Conservation (phyloP, 768 basidiomycete genomes). For the Trichaptum fuscoviolaceum region DNA sequence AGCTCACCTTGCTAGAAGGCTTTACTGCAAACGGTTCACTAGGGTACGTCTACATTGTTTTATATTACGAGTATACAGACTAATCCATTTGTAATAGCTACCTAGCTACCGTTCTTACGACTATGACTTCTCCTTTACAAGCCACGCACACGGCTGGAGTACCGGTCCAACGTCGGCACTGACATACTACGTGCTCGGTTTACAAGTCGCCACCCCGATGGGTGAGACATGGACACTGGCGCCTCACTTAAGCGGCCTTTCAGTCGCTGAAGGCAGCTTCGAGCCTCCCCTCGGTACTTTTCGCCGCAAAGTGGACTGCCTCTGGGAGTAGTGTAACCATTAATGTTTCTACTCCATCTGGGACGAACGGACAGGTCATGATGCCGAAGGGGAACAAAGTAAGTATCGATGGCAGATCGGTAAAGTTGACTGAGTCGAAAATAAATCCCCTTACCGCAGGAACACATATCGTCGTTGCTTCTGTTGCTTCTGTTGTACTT, state of each 20-base stretch:
- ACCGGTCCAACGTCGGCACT: conserved; percentile 53
- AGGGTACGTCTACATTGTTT: conserved; percentile 25
- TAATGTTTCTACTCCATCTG: conserved; percentile 24
- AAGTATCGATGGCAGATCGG: conserved; percentile 16
- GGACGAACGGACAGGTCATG: conserved; percentile 26
- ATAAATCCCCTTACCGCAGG: not conserved
- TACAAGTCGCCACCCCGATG: conserved; percentile 41
- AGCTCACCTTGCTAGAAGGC: conserved; percentile 54
- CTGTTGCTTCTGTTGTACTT: no score
- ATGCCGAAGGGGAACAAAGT: conserved; percentile 20
- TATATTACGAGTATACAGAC: not conserved
- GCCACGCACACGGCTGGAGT: conserved; percentile 56
- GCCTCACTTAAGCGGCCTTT: conserved; percentile 40
- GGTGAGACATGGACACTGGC: conserved; percentile 43
- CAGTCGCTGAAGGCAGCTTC: conserved; percentile 45
- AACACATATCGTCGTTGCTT: not conserved
- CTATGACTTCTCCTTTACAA: conserved; percentile 52
- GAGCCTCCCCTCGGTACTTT: conserved; percentile 49
- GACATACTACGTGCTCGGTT: conserved; percentile 52
- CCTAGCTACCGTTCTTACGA: conserved; percentile 47
- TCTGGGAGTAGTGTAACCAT: conserved; percentile 17
- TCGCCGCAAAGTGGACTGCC: conserved; percentile 39
- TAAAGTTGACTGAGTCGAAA: not conserved
- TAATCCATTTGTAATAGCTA: conserved; percentile 29
- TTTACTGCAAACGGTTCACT: conserved; percentile 54